phyloP scores from a whole-genome alignment of 2,329 filamentous ascomycete species.

The Pseudogymnoascus sp. region DNA sequence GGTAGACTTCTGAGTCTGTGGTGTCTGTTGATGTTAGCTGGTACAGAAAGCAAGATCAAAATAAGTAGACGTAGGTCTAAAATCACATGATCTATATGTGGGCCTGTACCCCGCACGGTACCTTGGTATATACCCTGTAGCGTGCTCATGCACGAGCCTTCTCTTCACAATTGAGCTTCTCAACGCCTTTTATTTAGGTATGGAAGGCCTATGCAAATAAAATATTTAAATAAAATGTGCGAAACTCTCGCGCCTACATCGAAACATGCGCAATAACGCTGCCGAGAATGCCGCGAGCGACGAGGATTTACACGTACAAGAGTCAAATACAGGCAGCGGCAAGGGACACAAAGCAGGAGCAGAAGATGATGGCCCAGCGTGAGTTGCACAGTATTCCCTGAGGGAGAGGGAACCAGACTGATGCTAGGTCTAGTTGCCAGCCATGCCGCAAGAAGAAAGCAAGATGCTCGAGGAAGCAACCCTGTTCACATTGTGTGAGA shows the following conservation, averaged over 20 bases:
- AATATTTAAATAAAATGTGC: not conserved
- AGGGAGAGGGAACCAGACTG: not conserved
- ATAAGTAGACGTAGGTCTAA: not conserved
- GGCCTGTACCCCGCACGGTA: not conserved
- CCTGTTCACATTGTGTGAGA: conserved; percentile 35
- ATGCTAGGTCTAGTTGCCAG: conserved; percentile 26
- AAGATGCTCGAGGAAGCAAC: conserved; percentile 35
- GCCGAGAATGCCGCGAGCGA: not conserved
- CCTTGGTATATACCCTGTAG: not conserved
- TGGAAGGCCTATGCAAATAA: not conserved
- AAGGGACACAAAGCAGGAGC: not conserved
- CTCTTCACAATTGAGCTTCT: not conserved
- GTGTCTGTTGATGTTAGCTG: not conserved
- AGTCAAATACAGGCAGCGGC: not conserved
- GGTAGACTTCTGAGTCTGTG: not conserved
- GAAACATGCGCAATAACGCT: not conserved
- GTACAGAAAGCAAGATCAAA: not conserved
- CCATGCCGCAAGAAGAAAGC: conserved; percentile 39
- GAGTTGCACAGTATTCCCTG: not conserved
- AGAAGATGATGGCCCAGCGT: conserved; percentile 14
- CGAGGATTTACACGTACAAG: not conserved
- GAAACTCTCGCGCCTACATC: not conserved
- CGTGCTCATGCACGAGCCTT: not conserved
- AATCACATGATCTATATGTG: not conserved
- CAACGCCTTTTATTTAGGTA: not conserved